Evolutionary conservation across 352 stramenopile species (phyloP).

Genomic region (Saprolegnia parasitica): DNA sequence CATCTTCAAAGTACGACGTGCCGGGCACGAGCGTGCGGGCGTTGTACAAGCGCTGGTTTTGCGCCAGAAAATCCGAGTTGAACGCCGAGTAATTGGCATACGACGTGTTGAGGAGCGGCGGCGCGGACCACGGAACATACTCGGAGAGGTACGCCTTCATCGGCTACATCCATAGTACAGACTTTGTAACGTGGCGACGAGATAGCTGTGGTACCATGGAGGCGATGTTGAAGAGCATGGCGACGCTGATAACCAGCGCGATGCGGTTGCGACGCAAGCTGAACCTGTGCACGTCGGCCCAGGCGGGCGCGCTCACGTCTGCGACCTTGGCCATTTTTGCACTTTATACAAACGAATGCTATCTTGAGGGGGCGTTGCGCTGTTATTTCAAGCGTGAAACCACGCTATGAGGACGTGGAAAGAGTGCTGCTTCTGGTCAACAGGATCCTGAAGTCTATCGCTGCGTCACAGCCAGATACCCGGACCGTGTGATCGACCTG

Average conservation of each 20-base stretch:
- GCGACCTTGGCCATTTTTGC: neutral
- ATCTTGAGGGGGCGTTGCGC: too few relatives aligned
- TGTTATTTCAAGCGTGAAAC: too few relatives aligned
- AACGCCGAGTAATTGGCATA: constrained; percentile 12
- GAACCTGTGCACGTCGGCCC: neutral
- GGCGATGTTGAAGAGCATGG: neutral
- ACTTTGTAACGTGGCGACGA: neutral
- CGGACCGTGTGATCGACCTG: too few relatives aligned
- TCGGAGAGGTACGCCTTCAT: constrained; percentile 11
- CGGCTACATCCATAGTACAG: neutral
- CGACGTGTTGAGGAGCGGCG: neutral
- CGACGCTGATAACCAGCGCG: neutral
- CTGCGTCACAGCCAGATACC: too few relatives aligned
- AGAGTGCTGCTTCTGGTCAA: too few relatives aligned
- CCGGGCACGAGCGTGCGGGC: neutral
- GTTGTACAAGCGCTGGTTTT: neutral
- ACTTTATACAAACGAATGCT: neutral
- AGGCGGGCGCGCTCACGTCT: too few relatives aligned
- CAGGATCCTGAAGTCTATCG: too few relatives aligned
- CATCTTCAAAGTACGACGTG: neutral
- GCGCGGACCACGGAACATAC: neutral
- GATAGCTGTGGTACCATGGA: constrained; percentile 5
- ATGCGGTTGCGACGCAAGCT: neutral
- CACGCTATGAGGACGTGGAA: too few relatives aligned
- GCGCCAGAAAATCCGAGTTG: neutral